Percentiles rank a stretch among this genome's conserved stretches.
phyloP scores from a whole-genome alignment of 441 rosid genomes.

The Cnidoscolus chayamansa region DNA sequence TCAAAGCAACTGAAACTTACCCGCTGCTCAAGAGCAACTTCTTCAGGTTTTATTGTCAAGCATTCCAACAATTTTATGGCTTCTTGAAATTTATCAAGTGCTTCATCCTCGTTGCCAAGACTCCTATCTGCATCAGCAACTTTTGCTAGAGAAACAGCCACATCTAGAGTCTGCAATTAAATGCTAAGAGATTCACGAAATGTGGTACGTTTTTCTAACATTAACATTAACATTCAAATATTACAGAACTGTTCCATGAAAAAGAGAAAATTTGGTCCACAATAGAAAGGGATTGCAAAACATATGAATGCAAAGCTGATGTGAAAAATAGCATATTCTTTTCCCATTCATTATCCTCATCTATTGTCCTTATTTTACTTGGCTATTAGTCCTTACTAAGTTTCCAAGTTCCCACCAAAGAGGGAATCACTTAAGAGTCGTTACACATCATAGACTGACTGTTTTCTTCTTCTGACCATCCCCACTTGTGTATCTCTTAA shows the following conservation, averaged over 20 bases:
- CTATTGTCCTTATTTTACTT: neutral
- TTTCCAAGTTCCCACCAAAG: neutral
- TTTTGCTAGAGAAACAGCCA: constrained; percentile 89
- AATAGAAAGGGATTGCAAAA: neutral
- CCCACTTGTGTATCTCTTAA: neutral
- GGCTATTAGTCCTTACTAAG: neutral
- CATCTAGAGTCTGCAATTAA: constrained; percentile 60
- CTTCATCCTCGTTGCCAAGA: constrained; percentile 60
- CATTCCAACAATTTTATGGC: constrained; percentile 73
- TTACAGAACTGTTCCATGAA: neutral
- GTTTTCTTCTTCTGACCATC: neutral
- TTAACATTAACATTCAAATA: neutral
- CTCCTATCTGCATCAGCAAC: constrained; percentile 85
- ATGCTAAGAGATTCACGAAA: neutral
- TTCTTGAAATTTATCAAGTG: constrained; percentile 67
- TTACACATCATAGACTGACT: neutral
- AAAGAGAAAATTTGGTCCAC: neutral
- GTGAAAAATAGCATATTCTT: neutral
- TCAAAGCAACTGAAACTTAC: constrained; percentile 40
- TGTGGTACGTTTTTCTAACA: neutral
- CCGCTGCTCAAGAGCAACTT: constrained; percentile 66
- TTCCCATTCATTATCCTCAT: neutral
- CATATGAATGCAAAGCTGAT: neutral
- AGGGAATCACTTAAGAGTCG: neutral
- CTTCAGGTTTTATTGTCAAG: constrained; percentile 61